Percentiles rank a stretch among this genome's conserved stretches.
Conservation (phyloP, 768 basidiomycete species). For the Rhodotorula diobovata region DNA sequence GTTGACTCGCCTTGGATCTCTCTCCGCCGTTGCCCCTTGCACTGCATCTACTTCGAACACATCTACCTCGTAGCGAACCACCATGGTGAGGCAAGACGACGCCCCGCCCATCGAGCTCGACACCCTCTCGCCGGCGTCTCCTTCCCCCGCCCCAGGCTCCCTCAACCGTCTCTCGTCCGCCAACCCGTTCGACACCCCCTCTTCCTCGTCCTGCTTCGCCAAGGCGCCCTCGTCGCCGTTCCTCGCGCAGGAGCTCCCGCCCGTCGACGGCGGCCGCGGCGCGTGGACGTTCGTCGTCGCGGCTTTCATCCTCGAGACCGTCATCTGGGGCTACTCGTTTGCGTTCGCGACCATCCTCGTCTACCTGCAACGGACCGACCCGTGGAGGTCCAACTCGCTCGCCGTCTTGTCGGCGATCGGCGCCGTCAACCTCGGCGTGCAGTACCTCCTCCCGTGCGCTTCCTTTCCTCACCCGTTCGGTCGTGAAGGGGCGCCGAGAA, state of each 20-base stretch:
- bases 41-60: too few species aligned
- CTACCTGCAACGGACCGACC: slow-evolving; percentile 17
- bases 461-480: background rate
- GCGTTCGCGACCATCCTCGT: slow-evolving; percentile 20
- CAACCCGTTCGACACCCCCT: background rate
- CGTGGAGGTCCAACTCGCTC: slow-evolving; percentile 1
- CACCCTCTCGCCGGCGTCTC: background rate
- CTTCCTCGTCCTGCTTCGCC: background rate
- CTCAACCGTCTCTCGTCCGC: background rate
- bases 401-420: slow-evolving; percentile 20
- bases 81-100: background rate
- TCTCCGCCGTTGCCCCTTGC: too few species aligned
- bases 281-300: slow-evolving; percentile 12
- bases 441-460: slow-evolving; percentile 15
- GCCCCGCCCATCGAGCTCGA: background rate
- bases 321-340: slow-evolving; percentile 21
- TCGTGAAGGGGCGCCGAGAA: too few species aligned
- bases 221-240: background rate
- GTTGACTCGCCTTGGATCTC: too few species aligned
- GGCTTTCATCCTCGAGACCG: slow-evolving; percentile 15
- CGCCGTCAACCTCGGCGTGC: slow-evolving; percentile 19
- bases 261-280: slow-evolving; percentile 5
- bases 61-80: too few species aligned
- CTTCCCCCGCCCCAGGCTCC: background rate
- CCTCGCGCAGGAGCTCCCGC: slow-evolving; percentile 1